Conservation (phyloP, 768 basidiomycete genomes). For the Mycena epipterygia region DNA sequence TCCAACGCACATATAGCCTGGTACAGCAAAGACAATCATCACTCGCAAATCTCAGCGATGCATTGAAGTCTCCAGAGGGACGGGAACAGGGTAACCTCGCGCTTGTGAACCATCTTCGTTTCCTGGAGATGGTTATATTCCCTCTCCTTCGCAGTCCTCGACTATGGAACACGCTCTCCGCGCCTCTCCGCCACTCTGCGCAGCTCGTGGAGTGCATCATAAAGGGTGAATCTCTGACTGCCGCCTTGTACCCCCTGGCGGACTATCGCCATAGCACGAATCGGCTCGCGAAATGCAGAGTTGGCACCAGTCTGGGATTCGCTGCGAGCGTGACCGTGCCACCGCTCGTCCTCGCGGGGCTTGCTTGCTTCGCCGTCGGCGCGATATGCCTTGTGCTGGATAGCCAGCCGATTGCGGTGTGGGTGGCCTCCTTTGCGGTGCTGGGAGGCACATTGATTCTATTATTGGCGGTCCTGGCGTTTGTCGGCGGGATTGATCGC, state of each 20-base stretch:
- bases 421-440: constrained; percentile 21
- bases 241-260: neutral
- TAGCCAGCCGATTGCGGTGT: constrained; percentile 25
- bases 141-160: constrained; percentile 2
- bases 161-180: neutral
- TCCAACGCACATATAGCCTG: constrained; percentile 16
- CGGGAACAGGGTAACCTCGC: neutral
- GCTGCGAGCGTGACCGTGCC: constrained; percentile 17
- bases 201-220: neutral
- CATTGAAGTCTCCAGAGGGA: neutral
- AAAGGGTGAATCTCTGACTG: neutral
- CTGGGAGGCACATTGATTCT: neutral
- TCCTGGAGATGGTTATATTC: constrained; percentile 6
- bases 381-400: constrained; percentile 11
- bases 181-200: neutral
- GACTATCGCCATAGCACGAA: constrained; percentile 17
- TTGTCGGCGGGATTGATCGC: neutral
- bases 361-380: constrained; percentile 5
- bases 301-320: constrained; percentile 12
- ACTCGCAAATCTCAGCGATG: neutral
- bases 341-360: constrained; percentile 13
- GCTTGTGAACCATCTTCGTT: constrained; percentile 5
- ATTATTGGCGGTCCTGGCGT: neutral
- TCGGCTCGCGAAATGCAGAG: neutral
- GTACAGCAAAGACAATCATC: constrained; percentile 7